These are phyloP conservation scores for Lophiotrema nucula DNA, from an alignment of 495 filamentous ascomycete genomes.

Conservation along the genomic window DNA sequence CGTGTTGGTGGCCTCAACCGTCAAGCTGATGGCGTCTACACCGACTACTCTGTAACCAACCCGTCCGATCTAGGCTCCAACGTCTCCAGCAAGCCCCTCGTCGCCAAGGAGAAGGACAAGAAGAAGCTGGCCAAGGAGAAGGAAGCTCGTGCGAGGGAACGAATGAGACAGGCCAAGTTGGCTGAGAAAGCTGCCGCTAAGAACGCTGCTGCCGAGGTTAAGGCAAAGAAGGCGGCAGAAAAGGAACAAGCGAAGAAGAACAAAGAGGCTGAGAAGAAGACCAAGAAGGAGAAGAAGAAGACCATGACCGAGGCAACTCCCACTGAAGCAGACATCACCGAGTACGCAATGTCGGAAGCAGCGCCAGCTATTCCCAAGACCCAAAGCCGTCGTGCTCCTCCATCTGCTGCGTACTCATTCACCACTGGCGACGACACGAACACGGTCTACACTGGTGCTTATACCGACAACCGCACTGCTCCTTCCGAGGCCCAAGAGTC, in stretches of 20 bases:
- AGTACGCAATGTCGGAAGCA: background rate
- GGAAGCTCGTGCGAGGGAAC: conserved; percentile 29
- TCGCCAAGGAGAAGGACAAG: conserved; percentile 9
- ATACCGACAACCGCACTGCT: conserved; percentile 24
- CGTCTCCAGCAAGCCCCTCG: conserved; percentile 42
- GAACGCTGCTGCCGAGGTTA: conserved; percentile 31
- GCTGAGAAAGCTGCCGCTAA: conserved; percentile 30
- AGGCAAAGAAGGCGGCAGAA: conserved; percentile 32
- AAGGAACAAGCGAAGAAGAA: conserved; percentile 29
- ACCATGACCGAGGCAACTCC: conserved; percentile 17
- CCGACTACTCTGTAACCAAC: conserved; percentile 58
- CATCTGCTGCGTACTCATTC: conserved; percentile 41
- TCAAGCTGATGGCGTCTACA: conserved; percentile 68
- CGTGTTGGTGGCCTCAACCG: conserved; percentile 83
- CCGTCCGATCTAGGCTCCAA: conserved; percentile 53
- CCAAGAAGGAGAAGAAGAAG: conserved; percentile 8
- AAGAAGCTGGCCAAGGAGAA: conserved; percentile 34
- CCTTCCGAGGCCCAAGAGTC: conserved; percentile 27
- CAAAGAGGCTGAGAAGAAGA: conserved; percentile 26
- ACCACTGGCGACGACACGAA: conserved; percentile 37
- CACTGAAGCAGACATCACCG: conserved; percentile 11
- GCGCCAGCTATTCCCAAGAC: background rate
- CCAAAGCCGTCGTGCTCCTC: conserved; percentile 29
- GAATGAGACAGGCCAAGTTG: conserved; percentile 33
- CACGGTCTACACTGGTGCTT: conserved; percentile 28